These are phyloP conservation scores for Candida coquimbonensis DNA, from an alignment of 805 yeast genomes.

Conservation along the genomic window DNA sequence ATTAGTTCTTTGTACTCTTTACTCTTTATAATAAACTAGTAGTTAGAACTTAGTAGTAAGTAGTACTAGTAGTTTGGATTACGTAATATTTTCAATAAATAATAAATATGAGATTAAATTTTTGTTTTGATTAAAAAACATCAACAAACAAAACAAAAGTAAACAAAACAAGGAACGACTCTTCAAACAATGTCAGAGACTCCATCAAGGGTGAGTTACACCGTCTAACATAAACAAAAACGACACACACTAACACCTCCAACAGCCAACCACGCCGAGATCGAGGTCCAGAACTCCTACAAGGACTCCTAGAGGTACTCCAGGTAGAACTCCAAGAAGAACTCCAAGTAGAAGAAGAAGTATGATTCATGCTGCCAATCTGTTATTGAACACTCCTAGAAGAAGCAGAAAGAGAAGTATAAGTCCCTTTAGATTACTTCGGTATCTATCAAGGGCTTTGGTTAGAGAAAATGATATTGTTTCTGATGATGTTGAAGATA, in stretches of 20 bases:
- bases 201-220: conserved; percentile 1
- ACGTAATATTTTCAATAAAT: no score
- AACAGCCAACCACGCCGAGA: conserved; percentile 2
- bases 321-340: conserved; percentile 16
- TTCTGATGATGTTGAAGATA: background rate
- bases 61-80: background rate
- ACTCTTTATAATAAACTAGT: no score
- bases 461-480: conserved; percentile 3
- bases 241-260: no score
- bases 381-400: conserved; percentile 15
- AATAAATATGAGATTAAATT: no score
- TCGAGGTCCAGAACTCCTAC: background rate
- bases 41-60: no score
- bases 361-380: conserved; percentile 16
- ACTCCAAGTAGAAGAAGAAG: conserved; percentile 22
- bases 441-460: conserved; percentile 18
- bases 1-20: no score
- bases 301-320: conserved; percentile 14
- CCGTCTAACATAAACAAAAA: background rate
- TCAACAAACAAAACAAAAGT: background rate
- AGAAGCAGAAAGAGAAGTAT: conserved; percentile 13
- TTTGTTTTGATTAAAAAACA: no score
- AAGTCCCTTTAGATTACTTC: conserved; percentile 18
- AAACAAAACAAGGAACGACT: background rate
- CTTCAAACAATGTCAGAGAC: conserved; percentile 2